phyloP scores from a whole-genome alignment of 345 rosid species.

The Stellera chamaejasme region DNA sequence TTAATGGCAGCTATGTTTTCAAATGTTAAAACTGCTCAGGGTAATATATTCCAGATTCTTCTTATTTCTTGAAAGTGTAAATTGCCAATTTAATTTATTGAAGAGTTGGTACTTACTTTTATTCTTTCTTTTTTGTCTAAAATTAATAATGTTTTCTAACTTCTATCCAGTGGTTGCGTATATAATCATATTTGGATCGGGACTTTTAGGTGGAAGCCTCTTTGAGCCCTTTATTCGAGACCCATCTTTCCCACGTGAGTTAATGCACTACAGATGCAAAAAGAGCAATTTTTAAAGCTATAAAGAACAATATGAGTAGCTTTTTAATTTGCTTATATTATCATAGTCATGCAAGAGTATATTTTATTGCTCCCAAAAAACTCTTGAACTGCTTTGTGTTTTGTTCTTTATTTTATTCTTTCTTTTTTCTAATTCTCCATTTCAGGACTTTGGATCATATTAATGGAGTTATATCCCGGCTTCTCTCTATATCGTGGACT shows the following conservation, averaged over 20 bases:
- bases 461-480: slow-evolving; percentile 73
- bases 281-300: background rate
- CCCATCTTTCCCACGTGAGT: slow-evolving; percentile 59
- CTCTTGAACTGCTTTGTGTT: too few species aligned
- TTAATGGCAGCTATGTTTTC: slow-evolving; percentile 53
- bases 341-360: too few species aligned
- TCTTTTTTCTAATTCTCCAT: slow-evolving; percentile 5
- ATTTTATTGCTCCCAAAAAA: too few species aligned
- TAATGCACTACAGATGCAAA: slow-evolving; percentile 1
- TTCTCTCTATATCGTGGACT: slow-evolving; percentile 71
- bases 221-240: slow-evolving; percentile 53
- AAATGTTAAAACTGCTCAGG: slow-evolving; percentile 72
- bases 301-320: too few species aligned
- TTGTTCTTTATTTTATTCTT: too few species aligned
- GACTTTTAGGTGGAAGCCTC: slow-evolving; percentile 62
- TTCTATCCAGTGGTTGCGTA: slow-evolving; percentile 45
- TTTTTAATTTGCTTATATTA: too few species aligned
- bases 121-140: background rate
- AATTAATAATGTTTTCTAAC: slow-evolving; percentile 4
- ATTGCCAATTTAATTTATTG: too few species aligned
- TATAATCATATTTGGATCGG: slow-evolving; percentile 58
- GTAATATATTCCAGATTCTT: slow-evolving; percentile 15
- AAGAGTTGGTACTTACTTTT: too few species aligned
- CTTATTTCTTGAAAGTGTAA: too few species aligned
- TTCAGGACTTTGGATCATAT: slow-evolving; percentile 50